Percentiles rank a stretch among this genome's conserved stretches.
These are phyloP conservation scores for apple (Malus domestica) DNA, from an alignment of 306 rosid species.

Conservation along the genomic window DNA sequence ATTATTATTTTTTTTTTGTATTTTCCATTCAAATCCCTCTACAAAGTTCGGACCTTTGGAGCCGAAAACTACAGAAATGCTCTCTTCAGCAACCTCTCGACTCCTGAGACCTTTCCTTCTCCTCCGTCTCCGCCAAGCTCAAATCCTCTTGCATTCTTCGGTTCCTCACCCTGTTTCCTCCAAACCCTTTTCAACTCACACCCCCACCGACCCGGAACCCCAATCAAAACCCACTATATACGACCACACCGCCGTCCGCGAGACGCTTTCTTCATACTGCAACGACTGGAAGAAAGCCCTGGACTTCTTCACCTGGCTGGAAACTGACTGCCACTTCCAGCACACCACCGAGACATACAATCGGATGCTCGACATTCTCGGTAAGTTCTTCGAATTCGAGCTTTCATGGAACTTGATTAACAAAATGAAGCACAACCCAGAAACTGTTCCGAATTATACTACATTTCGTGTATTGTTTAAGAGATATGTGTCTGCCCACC, in stretches of 20 bases:
- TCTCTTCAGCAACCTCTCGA: conserved; percentile 7
- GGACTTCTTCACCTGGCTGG: conserved; percentile 79
- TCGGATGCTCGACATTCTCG: conserved; percentile 61
- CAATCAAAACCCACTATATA: conserved; percentile 1
- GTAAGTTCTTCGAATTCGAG: conserved; percentile 72
- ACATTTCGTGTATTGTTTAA: conserved; percentile 76
- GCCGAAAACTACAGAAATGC: conserved; percentile 13
- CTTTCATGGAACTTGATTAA: conserved; percentile 54
- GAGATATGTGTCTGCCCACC: conserved; percentile 64
- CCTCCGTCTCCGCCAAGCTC: conserved; percentile 2
- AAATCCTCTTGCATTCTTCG: conserved; percentile 8
- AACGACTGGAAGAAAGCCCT: conserved; percentile 77
- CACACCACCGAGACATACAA: conserved; percentile 72
- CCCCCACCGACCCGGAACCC: background rate
- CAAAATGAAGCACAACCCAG: conserved; percentile 46
- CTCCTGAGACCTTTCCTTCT: conserved; percentile 13
- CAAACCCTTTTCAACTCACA: conserved; percentile 16
- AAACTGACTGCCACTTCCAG: conserved; percentile 23
- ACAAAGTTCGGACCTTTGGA: background rate
- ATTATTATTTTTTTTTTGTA: background rate
- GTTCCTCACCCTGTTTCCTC: conserved; percentile 9
- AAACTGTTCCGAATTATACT: conserved; percentile 51
- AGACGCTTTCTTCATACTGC: conserved; percentile 53
- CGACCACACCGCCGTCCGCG: conserved; percentile 38
- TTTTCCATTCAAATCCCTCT: background rate